Percentiles rank a stretch among this genome's conserved stretches.
Conservation (phyloP, 148 eudicot genomes). For the Rhododendron mucronatum region DNA sequence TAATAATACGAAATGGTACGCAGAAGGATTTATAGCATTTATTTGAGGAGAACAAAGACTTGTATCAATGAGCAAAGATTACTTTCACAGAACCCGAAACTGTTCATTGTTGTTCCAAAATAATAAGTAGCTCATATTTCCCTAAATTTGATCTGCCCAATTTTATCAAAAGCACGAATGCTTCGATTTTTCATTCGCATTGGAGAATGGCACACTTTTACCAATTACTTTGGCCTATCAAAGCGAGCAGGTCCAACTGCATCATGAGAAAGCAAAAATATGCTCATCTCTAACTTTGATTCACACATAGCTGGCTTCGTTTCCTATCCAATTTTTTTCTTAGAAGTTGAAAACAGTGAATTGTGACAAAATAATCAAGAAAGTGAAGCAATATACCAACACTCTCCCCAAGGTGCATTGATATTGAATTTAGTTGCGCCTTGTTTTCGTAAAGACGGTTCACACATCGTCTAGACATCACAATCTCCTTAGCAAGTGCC, state of each 20-base stretch:
- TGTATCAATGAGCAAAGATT: neutral
- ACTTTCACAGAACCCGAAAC: neutral
- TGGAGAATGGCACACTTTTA: neutral
- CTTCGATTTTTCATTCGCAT: neutral
- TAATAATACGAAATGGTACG: neutral
- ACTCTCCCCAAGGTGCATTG: constrained; percentile 99
- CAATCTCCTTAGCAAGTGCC: constrained; percentile 93
- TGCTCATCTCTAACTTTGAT: neutral
- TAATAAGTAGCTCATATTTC: neutral
- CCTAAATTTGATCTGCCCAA: neutral
- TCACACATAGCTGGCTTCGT: neutral
- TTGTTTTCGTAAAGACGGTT: constrained; percentile 95
- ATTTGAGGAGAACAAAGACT: neutral
- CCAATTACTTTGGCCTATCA: neutral
- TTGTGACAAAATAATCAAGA: neutral
- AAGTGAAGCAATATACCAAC: constrained; percentile 59
- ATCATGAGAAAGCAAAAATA: neutral
- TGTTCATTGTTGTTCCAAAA: neutral
- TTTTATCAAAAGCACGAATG: neutral
- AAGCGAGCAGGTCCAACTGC: neutral
- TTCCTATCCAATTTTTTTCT: neutral
- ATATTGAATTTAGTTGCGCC: constrained; percentile 94
- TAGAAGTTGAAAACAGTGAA: neutral
- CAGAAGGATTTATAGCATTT: neutral
- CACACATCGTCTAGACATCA: constrained; percentile 79